Base-by-base conservation (phyloP, 805 yeast genomes). In the Candida ficus region DNA sequence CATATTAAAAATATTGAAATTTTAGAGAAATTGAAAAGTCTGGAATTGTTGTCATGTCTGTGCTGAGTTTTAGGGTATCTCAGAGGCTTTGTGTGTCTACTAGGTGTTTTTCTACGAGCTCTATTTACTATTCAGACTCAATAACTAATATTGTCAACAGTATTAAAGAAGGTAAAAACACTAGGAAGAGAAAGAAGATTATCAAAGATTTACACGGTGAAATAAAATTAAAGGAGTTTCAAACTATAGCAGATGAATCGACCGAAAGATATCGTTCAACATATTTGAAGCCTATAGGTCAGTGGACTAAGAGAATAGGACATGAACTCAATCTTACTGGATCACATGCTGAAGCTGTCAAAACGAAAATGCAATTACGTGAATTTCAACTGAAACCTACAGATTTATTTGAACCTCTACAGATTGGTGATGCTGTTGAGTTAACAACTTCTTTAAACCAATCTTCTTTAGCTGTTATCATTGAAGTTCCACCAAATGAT, bases 371-470 rank as follows among this genome's bases (percentile, higher is more conserved):
- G 27, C 14, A 8, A 16, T 19, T n/a, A 21, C 11, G n/a, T 16
- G 16, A 7, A 3, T 19, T 11, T 19, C 38, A 23, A 44, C 37
- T 4, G 7, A 39, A 12, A 26, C 45, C n/a, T 13, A 14, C 37
- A 11, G 49, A 50, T 26, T 35, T 56, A 10, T 53, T 48, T 29
- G 22, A 39, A 4, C 52, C 60, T 0, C 28, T 54, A 4, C 49
- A 52, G 22, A 33, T 78, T 4, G 90, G 91, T 34, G 90, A 83
- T 57, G 62, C 81, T 35, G 88, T 81, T 4, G 73, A 78, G 14
- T 54, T 81, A 14, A 62, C 65, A 12, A 59, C 63, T 1, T 66
- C 59, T 7, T 53, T 67, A 35, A 62, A 70, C 37, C 67, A 67
- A 29, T 62, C 71, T 4, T 71, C 69, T 37, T 60, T 81, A 16